phyloP scores from a whole-genome alignment of 1,284 basidiomycete genomes.

The Xanthoconium separans region DNA sequence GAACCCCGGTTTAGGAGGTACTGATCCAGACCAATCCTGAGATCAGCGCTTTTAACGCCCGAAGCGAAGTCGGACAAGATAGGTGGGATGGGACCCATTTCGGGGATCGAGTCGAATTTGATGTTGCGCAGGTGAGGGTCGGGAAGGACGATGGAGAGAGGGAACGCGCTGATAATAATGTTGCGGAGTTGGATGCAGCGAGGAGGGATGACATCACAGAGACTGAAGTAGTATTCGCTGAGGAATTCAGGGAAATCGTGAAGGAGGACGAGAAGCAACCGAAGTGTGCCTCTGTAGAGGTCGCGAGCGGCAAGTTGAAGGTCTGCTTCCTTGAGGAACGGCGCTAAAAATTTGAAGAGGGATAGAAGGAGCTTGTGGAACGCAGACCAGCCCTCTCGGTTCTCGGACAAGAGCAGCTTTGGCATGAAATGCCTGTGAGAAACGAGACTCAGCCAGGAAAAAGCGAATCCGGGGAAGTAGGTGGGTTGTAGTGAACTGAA shows the following conservation, averaged over 20 bases:
- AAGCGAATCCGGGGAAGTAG: conserved; percentile 97
- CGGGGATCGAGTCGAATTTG: conserved; percentile 72
- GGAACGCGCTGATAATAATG: conserved; percentile 95
- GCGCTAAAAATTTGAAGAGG: conserved; percentile 90
- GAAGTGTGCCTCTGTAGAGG: conserved; percentile 90
- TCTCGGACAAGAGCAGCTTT: conserved; percentile 82
- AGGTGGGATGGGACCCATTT: conserved; percentile 88
- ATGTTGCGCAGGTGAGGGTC: conserved; percentile 82
- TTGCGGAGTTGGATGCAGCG: conserved; percentile 97
- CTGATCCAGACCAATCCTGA: conserved; percentile 79
- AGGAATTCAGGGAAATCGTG: conserved; percentile 99
- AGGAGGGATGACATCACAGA: conserved; percentile 90
- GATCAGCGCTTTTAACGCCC: conserved; percentile 75
- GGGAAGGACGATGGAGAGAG: conserved; percentile 81
- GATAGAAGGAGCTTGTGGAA: conserved; percentile 95
- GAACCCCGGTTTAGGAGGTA: conserved; percentile 73
- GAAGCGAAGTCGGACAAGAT: conserved; percentile 90
- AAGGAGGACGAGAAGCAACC: conserved; percentile 90
- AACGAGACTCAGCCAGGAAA: conserved; percentile 96
- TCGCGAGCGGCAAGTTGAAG: conserved; percentile 83
- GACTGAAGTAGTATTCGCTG: conserved; percentile 93
- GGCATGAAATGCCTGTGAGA: conserved; percentile 98
- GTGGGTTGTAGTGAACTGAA: conserved; percentile 95
- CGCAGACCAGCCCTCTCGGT: conserved; percentile 92
- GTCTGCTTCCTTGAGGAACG: conserved; percentile 84